Evolutionary conservation across 495 filamentous ascomycete genomes (phyloP).

Genomic region (Daldinia vernicosa): DNA sequence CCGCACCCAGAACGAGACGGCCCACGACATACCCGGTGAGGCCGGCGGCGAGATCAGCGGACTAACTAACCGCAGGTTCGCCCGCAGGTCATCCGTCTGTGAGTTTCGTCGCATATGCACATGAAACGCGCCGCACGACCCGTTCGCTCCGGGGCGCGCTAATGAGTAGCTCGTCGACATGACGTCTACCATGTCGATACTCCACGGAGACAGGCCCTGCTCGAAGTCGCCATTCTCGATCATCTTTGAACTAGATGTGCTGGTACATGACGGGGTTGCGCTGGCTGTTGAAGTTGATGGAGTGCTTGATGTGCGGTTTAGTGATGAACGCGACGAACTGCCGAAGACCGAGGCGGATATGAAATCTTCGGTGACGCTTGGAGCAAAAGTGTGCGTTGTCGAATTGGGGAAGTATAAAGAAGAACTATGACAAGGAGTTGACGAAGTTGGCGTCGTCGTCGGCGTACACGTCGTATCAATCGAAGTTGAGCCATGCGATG

Average conservation of each 20-base stretch:
- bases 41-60: conserved; percentile 31
- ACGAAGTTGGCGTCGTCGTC: conserved; percentile 3
- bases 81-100: conserved; percentile 36
- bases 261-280: conserved; percentile 1
- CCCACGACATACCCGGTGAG: conserved; percentile 21
- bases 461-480: conserved; percentile 29
- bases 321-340: neutral
- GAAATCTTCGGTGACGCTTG: neutral
- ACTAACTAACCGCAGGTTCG: conserved; percentile 41
- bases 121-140: conserved; percentile 38
- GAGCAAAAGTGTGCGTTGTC: neutral
- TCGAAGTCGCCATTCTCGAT: conserved; percentile 47
- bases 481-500: conserved; percentile 2
- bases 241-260: conserved; percentile 5
- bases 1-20: conserved; percentile 37
- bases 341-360: neutral
- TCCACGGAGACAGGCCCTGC: conserved; percentile 43
- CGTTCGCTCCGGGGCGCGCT: conserved; percentile 26
- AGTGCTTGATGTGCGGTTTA: conserved; percentile 3
- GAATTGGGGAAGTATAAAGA: conserved; percentile 19
- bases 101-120: conserved; percentile 38
- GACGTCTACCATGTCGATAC: conserved; percentile 43
- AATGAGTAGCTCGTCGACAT: conserved; percentile 41
- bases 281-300: neutral
- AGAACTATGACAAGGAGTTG: neutral